These are phyloP conservation scores for Haplosporangium gracile DNA, from an alignment of 192 early-diverging fungal species.

Conservation along the genomic window DNA sequence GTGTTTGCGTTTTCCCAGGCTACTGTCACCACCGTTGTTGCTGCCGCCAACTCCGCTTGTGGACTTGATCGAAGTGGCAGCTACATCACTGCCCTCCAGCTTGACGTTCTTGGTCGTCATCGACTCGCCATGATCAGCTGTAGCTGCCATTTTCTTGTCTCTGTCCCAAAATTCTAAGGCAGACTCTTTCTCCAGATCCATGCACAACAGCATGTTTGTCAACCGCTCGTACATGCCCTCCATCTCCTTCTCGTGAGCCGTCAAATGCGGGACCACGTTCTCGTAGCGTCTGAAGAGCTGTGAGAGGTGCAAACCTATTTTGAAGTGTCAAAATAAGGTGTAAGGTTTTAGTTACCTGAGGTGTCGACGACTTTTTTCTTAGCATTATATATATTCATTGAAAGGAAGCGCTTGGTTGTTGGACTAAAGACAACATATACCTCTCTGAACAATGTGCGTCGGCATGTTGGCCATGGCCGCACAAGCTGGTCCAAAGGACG, in stretches of 20 bases:
- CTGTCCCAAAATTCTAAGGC: not conserved
- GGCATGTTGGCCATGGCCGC: constrained; percentile 60
- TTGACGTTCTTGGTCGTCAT: not conserved
- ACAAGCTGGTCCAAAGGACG: constrained; percentile 63
- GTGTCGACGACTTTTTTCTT: no score
- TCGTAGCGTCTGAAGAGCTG: constrained; percentile 45
- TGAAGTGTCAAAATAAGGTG: not conserved
- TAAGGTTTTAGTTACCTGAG: no score
- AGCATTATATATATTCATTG: not conserved
- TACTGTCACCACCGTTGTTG: no score
- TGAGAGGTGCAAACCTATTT: constrained; percentile 19
- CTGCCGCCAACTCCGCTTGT: not conserved
- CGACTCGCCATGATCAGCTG: not conserved
- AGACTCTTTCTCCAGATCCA: constrained; percentile 16
- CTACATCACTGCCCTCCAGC: not conserved
- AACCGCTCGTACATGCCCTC: constrained; percentile 29
- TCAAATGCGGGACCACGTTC: constrained; percentile 29
- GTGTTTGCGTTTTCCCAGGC: not conserved
- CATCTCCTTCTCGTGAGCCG: constrained; percentile 15
- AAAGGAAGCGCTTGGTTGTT: not conserved
- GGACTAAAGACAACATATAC: constrained; percentile 12
- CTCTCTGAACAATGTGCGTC: constrained; percentile 50
- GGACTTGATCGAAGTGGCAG: not conserved
- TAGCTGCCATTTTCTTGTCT: not conserved
- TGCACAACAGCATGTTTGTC: constrained; percentile 13